Evolutionary conservation across 768 basidiomycete species (phyloP), one percentile per base, ranked within the genome.

Genomic region (Cytidiella melzeri): DNA sequence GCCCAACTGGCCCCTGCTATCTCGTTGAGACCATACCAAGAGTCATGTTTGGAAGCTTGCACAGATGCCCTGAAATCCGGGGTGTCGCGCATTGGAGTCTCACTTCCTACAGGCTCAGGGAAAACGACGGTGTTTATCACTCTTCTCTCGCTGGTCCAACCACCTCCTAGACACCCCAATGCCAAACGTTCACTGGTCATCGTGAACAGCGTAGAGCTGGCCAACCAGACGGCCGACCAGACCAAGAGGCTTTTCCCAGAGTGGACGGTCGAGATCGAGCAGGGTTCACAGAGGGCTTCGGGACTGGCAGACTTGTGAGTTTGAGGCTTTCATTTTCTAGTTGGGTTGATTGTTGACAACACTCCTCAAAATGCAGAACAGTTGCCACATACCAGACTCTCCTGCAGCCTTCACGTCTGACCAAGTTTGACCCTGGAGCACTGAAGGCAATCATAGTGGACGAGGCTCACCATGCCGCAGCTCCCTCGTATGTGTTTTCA

Each of bases 401-500:
- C 10, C 71, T 82, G 27, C 83, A 77, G 48, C 64, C 73, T 4
- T 67, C 76, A 7, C 75, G 90, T 18, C 61, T 92, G 47, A 71
- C 71, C 5, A 95, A 94, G 62, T 95, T 94, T 62, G 72, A 83
- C 59, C 84, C 86, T 3, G 59, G 64, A 9, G 59, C 53, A 41
- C 66, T 90, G 53, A 91, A 86, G 58, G 86, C 84, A 13, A 72
- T 96, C 51, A 81, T 95, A 40, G 73, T 96, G 3, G 93, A 96
- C 59, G 93, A 96, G 67, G 94, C 94, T 0, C 95, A 97, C 63
- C 95, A 98, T 65, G 88, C 94, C 24, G 93, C 90, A 34, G 89
- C 94, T 7, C 83, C 85, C 25, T 92, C 93, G 82, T 94, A 68
- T 47, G 81, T 70, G n/a, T 34, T 19, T 27, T 20, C 42, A 21